phyloP scores from a whole-genome alignment of 169 alveolate species.

The Eimeria tenella region DNA sequence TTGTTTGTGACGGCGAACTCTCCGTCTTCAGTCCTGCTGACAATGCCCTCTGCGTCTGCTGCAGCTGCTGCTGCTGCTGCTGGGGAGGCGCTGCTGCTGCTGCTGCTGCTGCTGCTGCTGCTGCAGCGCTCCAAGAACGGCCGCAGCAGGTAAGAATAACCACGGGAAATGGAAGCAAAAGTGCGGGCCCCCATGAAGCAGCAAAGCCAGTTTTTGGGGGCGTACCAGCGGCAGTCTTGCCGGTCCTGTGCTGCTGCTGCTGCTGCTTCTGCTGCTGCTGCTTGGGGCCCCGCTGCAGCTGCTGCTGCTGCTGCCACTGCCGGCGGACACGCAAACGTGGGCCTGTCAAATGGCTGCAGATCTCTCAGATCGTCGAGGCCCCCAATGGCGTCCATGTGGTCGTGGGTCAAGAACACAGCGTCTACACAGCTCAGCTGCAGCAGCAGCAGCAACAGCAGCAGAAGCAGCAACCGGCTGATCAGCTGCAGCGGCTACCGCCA shows the following conservation, averaged over 20 bases:
- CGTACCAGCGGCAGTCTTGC: background rate
- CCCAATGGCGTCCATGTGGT: constrained; percentile 84
- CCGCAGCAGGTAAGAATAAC: background rate
- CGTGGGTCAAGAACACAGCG: constrained; percentile 82
- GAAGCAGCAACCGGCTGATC: background rate
- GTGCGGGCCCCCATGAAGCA: constrained; percentile 55
- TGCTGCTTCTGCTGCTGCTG: background rate
- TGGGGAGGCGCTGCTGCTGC: background rate
- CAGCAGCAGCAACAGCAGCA: background rate
- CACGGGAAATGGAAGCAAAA: constrained; percentile 6
- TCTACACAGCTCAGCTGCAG: constrained; percentile 51
- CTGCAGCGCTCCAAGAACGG: background rate
- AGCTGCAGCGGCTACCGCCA: too few relatives aligned
- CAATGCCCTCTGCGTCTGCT: background rate
- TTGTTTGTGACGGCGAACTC: background rate
- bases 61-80: background rate
- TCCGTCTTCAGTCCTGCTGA: background rate
- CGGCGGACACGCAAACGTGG: background rate
- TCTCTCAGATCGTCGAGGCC: constrained; percentile 81
- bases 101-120: background rate
- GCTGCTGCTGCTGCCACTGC: too few relatives aligned
- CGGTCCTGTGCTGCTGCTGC: background rate
- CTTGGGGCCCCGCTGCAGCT: too few relatives aligned
- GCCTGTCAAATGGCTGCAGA: constrained; percentile 45
- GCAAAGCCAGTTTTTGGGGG: background rate